Evolutionary conservation across 1,284 basidiomycete species (phyloP).

Genomic region (Ceratobasidium sp.): DNA sequence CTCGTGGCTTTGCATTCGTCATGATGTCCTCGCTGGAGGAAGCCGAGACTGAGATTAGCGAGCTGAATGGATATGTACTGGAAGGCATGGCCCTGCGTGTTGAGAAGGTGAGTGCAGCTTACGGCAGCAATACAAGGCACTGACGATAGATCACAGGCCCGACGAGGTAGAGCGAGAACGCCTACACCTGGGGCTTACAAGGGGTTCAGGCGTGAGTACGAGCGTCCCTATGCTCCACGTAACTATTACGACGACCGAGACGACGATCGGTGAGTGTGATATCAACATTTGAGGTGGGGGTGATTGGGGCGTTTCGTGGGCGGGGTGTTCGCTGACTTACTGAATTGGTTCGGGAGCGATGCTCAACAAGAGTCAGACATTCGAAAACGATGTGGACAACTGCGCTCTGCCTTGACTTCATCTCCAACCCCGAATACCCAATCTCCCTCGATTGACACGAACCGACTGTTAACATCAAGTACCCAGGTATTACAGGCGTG

Average conservation of each 20-base stretch:
- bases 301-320: background rate
- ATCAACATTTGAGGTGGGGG: slow-evolving; percentile 49
- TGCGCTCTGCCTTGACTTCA: no score
- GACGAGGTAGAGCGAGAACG: slow-evolving; percentile 90
- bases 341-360: no score
- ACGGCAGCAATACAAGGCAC: background rate
- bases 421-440: no score
- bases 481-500: slow-evolving; percentile 27
- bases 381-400: no score
- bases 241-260: slow-evolving; percentile 67
- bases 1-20: slow-evolving; percentile 97
- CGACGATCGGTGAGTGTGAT: slow-evolving; percentile 42
- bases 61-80: slow-evolving; percentile 86
- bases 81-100: slow-evolving; percentile 87
- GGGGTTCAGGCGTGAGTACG: slow-evolving; percentile 78
- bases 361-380: no score
- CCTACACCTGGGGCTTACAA: slow-evolving; percentile 96
- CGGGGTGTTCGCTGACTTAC: no score
- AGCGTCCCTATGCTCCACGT: slow-evolving; percentile 83
- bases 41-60: slow-evolving; percentile 87
- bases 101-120: slow-evolving; percentile 69
- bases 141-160: slow-evolving; percentile 64
- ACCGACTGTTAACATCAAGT: background rate
- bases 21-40: slow-evolving; percentile 91
- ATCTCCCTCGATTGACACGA: background rate